Evolutionary conservation across 2,329 filamentous ascomycete genomes (phyloP), one percentile per base, ranked within the genome.

Genomic region (Aureobasidium uvarum): DNA sequence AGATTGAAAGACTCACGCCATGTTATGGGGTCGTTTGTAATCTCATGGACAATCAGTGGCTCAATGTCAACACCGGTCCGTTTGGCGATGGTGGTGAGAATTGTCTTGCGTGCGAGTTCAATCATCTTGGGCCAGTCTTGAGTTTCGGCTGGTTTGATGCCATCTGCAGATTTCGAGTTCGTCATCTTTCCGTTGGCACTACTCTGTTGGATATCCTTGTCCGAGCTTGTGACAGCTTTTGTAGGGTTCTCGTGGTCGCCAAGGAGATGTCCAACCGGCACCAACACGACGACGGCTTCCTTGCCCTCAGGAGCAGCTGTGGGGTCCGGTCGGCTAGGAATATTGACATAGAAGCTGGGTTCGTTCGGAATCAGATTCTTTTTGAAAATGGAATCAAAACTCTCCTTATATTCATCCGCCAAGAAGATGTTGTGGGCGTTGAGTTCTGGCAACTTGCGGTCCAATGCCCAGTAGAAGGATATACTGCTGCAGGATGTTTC

Each of bases 341-440:
- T 88, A 72, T 92, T 91, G 75, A 92, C 84, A 75, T 92, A 92
- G 79, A 92, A 92, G 65, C 85, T 88, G 0, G 89, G 89, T 66
- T 91, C 81, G 1, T 81, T 74, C 1, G 89, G 89, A 10, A 92
- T 85, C 2, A 82, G 77, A 67, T 91, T 86, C 36, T 84, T 78
- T 69, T 89, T 85, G 81, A 92, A 92, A 66, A 92, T 92, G 66
- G 84, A 83, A 74, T 92, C 89, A 71, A 92, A 92, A n/a, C 84
- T 87, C 70, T 89, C 86, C 59, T 81, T 81, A 74, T 91, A 92
- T 68, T 89, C 81, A 70, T 90, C 86, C 2, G 89, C 88, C 7
- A 92, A 83, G 78, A 92, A 92, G 71, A 92, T 90, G 74, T 92
- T 92, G 77, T 92, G 89, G 0, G 86, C 84, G 20, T 82, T 79